These are phyloP conservation scores for Tieghemostelium lacteum DNA, from an alignment of 78 protist species.

Conservation along the genomic window DNA sequence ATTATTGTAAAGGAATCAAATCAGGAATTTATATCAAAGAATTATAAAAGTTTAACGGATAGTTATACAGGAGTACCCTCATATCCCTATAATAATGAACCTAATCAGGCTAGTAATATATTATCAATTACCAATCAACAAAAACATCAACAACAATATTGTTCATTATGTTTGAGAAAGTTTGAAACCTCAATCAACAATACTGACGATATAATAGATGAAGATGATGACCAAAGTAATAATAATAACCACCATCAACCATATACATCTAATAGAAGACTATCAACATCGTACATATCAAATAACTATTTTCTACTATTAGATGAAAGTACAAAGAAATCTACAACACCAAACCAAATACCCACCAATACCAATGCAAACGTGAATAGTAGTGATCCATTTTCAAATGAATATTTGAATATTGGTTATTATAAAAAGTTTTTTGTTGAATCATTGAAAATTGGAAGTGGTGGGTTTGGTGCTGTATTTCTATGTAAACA, in stretches of 20 bases:
- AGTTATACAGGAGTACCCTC: not conserved
- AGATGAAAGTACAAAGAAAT: not conserved
- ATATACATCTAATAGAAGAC: not conserved
- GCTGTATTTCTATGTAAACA: slow-evolving; percentile 77
- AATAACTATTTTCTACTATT: slow-evolving; percentile 68
- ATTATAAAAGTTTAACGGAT: not conserved
- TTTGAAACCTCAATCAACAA: not conserved
- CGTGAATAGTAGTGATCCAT: slow-evolving; percentile 5
- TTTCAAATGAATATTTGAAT: slow-evolving; percentile 59
- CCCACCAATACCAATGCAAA: not conserved
- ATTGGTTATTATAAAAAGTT: slow-evolving; percentile 72
- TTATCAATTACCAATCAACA: not conserved
- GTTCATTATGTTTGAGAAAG: not conserved
- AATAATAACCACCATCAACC: not conserved
- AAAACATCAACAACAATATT: not conserved
- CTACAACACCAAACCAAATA: not conserved
- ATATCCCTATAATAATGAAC: no score
- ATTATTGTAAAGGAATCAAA: slow-evolving; percentile 11
- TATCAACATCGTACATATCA: slow-evolving; percentile 27
- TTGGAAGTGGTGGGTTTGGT: slow-evolving; percentile 84
- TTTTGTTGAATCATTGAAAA: slow-evolving; percentile 52
- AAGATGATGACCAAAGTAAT: not conserved
- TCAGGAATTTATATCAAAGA: not conserved
- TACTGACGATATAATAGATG: not conserved
- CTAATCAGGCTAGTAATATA: not conserved